Evolutionary conservation across 23 red algal genomes (phyloP).

Genomic region (Gracilaria domingensis): DNA sequence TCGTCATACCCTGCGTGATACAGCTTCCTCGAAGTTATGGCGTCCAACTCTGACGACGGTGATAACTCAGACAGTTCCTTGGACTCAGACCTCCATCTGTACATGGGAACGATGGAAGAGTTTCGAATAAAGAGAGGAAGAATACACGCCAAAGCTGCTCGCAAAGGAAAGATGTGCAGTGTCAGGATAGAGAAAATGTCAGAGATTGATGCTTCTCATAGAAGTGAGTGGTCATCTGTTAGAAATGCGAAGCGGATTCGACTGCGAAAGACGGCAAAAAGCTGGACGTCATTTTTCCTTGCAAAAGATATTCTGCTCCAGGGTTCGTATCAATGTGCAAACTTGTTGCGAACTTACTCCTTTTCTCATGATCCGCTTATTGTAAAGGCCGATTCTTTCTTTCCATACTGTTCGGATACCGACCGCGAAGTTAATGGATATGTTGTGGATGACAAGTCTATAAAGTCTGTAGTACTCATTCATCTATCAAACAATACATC

Average conservation of each 20-base stretch:
- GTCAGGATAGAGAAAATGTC: neutral
- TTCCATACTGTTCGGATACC: neutral
- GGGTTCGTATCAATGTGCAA: constrained; percentile 11
- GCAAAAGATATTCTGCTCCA: constrained; percentile 1
- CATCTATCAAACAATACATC: neutral
- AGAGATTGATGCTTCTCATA: constrained; percentile 5
- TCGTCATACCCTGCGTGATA: neutral
- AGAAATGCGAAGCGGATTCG: neutral
- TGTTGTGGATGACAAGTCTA: neutral
- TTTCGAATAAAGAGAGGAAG: constrained; percentile 4
- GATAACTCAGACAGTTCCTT: constrained; percentile 11
- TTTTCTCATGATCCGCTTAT: neutral
- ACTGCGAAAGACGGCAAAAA: neutral
- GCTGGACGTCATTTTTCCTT: neutral
- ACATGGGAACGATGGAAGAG: constrained; percentile 13
- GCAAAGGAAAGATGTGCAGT: neutral
- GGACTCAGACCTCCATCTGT: constrained; percentile 5
- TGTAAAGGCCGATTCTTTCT: neutral
- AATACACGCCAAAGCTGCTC: neutral
- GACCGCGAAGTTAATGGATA: neutral
- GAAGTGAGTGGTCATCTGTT: neutral
- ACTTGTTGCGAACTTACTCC: neutral
- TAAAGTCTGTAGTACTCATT: neutral
- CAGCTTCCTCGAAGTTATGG: neutral
- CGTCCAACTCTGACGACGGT: neutral